These are phyloP conservation scores for Scheffersomyces insectosa DNA, from an alignment of 1,139 yeast genomes.

Conservation along the genomic window DNA sequence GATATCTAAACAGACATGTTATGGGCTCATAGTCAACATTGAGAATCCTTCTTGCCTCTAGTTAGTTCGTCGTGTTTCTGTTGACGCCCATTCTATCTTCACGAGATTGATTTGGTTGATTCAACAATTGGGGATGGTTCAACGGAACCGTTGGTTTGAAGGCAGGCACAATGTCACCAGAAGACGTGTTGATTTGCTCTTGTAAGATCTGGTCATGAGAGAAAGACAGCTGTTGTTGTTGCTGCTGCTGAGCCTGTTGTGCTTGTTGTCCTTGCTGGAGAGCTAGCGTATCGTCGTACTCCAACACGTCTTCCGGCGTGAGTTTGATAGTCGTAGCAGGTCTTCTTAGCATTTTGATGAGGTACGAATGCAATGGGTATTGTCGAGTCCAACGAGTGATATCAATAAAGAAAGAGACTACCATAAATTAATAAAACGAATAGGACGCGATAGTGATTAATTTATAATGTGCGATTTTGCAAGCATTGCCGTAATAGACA, in stretches of 20 bases:
- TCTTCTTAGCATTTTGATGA: constrained; percentile 52
- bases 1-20: too few relatives aligned
- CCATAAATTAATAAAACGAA: too few relatives aligned
- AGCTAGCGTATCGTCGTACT: constrained; percentile 49
- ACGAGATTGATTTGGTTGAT: constrained; percentile 3
- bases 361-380: not conserved
- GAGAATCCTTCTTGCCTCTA: too few relatives aligned
- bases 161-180: constrained; percentile 3
- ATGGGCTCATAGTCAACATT: too few relatives aligned
- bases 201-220: constrained; percentile 5
- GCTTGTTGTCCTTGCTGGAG: constrained; percentile 2
- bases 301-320: constrained; percentile 65
- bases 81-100: constrained; percentile 12
- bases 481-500: too few relatives aligned
- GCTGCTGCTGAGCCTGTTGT: not conserved
- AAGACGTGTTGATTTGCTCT: constrained; percentile 7
- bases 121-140: too few relatives aligned
- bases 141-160: constrained; percentile 1
- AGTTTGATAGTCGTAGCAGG: constrained; percentile 64
- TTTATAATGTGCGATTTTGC: too few relatives aligned
- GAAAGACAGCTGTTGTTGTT: constrained; percentile 4
- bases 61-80: too few relatives aligned
- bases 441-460: too few relatives aligned
- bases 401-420: not conserved
- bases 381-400: not conserved